Conservation (phyloP, 2,329 filamentous ascomycete genomes). For the Penicillium janthinellum region DNA sequence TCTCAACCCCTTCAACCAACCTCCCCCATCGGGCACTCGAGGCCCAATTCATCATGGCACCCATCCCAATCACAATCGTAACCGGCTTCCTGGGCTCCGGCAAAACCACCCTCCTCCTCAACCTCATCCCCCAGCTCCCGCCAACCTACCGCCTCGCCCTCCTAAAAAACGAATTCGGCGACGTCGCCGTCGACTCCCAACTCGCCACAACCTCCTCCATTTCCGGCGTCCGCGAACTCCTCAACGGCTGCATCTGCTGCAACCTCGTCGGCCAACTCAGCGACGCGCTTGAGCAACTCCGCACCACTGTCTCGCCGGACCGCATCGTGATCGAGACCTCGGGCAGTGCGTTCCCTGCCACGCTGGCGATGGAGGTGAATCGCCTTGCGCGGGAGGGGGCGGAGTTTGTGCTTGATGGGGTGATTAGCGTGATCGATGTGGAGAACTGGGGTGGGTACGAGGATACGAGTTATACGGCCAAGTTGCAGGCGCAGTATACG, state of each 20-base stretch:
- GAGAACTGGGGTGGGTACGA: constrained; percentile 96
- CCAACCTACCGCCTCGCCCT: constrained; percentile 86
- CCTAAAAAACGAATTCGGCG: constrained; percentile 97
- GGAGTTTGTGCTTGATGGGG: constrained; percentile 78
- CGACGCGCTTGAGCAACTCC: constrained; percentile 76
- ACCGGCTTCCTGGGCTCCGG: constrained; percentile 96
- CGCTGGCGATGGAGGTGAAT: constrained; percentile 87
- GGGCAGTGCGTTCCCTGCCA: constrained; percentile 84
- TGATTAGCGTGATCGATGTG: constrained; percentile 86
- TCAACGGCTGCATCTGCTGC: constrained; percentile 98
- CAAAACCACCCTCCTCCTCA: constrained; percentile 94
- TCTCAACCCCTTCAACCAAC: neutral
- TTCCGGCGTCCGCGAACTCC: constrained; percentile 84
- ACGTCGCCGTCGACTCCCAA: constrained; percentile 89
- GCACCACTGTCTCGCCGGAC: constrained; percentile 64
- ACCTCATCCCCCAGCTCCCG: constrained; percentile 89
- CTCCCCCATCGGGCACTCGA: neutral
- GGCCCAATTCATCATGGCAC: constrained; percentile 55
- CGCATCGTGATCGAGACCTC: constrained; percentile 93
- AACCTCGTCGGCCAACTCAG: constrained; percentile 92
- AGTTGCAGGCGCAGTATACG: constrained; percentile 84
- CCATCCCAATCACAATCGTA: constrained; percentile 89
- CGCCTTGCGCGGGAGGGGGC: constrained; percentile 65
- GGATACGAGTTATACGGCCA: constrained; percentile 85
- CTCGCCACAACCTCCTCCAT: constrained; percentile 81